Percentiles rank a stretch among this genome's conserved stretches.
Evolutionary conservation across 2,329 filamentous ascomycete species (phyloP).

Genomic region (Parastagonospora avenae): DNA sequence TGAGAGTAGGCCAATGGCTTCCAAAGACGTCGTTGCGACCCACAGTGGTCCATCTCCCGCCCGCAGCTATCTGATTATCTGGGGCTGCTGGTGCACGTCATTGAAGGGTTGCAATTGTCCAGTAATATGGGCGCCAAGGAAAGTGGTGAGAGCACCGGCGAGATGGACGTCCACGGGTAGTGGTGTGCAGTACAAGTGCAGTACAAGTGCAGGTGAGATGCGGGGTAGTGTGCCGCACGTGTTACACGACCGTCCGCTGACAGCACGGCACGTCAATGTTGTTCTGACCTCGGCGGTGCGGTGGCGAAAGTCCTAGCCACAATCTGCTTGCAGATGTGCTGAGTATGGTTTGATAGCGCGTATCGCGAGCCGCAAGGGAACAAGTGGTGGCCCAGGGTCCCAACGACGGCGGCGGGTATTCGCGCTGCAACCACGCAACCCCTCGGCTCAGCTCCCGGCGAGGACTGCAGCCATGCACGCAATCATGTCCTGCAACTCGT

Average conservation of each 20-base stretch:
- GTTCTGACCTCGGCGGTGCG: background rate
- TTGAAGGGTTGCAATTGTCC: conserved; percentile 5
- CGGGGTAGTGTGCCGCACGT: conserved; percentile 22
- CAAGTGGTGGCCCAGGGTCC: conserved; percentile 6
- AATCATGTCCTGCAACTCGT: conserved; percentile 21
- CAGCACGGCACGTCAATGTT: background rate
- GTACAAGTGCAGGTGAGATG: conserved; percentile 14
- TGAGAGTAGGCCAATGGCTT: background rate
- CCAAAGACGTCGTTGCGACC: background rate
- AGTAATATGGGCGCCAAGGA: conserved; percentile 3
- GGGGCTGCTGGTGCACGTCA: conserved; percentile 22
- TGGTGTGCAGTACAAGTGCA: conserved; percentile 13
- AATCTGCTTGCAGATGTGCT: too few relatives aligned
- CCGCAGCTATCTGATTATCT: conserved; percentile 22
- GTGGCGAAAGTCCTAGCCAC: too few relatives aligned
- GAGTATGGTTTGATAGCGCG: conserved; percentile 2
- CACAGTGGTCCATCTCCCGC: conserved; percentile 2
- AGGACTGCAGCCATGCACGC: conserved; percentile 20
- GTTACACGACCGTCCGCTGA: conserved; percentile 13
- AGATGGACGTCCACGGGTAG: background rate
- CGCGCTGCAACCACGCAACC: conserved; percentile 6
- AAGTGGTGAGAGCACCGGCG: conserved; percentile 6
- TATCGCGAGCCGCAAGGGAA: conserved; percentile 13
- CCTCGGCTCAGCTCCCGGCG: conserved; percentile 20
- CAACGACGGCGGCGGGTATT: conserved; percentile 20